These are phyloP conservation scores for Candida glucosophila DNA, from an alignment of 1,139 yeast genomes.

Conservation along the genomic window DNA sequence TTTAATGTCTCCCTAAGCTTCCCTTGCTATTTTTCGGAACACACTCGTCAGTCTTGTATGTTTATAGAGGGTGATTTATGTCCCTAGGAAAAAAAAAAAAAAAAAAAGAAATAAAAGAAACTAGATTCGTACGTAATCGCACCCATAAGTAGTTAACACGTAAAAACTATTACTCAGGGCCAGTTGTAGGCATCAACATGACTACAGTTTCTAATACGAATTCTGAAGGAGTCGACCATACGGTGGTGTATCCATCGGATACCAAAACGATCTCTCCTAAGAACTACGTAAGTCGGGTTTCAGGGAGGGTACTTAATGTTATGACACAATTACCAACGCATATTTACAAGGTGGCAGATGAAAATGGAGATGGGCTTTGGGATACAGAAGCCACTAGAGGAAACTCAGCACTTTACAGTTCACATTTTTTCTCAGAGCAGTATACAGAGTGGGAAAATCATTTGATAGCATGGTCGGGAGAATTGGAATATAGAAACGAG, in stretches of 20 bases:
- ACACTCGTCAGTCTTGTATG: too few species aligned
- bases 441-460: slow-evolving; percentile 81
- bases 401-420: slow-evolving; percentile 75
- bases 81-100: too few species aligned
- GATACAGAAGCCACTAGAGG: slow-evolving; percentile 66
- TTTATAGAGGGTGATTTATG: too few species aligned
- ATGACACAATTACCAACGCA: slow-evolving; percentile 64
- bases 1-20: too few species aligned
- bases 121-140: too few species aligned
- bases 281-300: slow-evolving; percentile 26
- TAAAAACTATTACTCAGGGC: too few species aligned
- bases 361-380: slow-evolving; percentile 29
- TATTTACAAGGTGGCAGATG: slow-evolving; percentile 32
- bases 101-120: too few species aligned
- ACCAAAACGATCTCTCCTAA: slow-evolving; percentile 21
- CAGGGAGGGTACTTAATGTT: slow-evolving; percentile 63
- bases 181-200: too few species aligned
- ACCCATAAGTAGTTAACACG: too few species aligned
- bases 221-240: too few species aligned
- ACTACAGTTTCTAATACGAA: too few species aligned
- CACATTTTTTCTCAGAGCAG: slow-evolving; percentile 55
- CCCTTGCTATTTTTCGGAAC: too few species aligned
- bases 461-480: slow-evolving; percentile 95
- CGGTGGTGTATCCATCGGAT: slow-evolving; percentile 15
- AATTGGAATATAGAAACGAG: slow-evolving; percentile 24